phyloP scores from a whole-genome alignment of 192 early-diverging fungal genomes.

The Dispira simplex region DNA sequence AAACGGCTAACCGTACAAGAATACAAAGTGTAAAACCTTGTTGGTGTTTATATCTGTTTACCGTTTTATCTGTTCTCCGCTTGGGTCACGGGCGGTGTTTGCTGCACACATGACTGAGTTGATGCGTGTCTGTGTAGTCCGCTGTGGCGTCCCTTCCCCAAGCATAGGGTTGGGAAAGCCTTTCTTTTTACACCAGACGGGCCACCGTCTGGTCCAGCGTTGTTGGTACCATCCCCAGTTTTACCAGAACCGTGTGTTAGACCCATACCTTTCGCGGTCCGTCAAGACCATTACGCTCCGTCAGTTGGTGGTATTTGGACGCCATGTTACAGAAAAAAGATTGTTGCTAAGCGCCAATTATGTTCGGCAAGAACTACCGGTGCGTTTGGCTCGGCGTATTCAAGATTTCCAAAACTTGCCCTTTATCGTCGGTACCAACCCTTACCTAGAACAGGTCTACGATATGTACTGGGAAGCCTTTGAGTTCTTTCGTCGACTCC shows the following conservation, averaged over 20 bases:
- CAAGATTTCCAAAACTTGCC: conserved; percentile 85
- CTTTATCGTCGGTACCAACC: conserved; percentile 86
- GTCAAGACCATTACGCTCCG: conserved; percentile 72
- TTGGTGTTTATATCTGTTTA: no score
- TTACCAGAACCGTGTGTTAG: conserved; percentile 83
- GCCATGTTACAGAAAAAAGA: conserved; percentile 69
- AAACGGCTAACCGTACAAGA: no score
- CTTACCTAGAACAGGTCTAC: conserved; percentile 74
- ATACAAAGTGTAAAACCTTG: no score
- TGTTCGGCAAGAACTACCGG: conserved; percentile 73
- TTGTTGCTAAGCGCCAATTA: conserved; percentile 81
- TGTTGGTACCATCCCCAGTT: conserved; percentile 43
- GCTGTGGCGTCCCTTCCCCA: no score
- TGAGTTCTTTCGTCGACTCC: conserved; percentile 56
- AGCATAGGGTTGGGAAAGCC: no score
- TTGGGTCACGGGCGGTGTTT: no score
- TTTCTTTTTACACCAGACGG: no score
- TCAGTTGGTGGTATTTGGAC: conserved; percentile 82
- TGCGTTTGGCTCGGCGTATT: conserved; percentile 84
- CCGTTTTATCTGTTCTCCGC: no score
- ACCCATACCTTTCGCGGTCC: conserved; percentile 63
- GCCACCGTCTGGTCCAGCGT: neutral
- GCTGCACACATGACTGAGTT: no score
- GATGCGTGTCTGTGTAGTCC: no score
- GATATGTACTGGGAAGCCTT: conserved; percentile 91